Evolutionary conservation across 306 rosid species (phyloP).

Genomic region (Fagus crenata): DNA sequence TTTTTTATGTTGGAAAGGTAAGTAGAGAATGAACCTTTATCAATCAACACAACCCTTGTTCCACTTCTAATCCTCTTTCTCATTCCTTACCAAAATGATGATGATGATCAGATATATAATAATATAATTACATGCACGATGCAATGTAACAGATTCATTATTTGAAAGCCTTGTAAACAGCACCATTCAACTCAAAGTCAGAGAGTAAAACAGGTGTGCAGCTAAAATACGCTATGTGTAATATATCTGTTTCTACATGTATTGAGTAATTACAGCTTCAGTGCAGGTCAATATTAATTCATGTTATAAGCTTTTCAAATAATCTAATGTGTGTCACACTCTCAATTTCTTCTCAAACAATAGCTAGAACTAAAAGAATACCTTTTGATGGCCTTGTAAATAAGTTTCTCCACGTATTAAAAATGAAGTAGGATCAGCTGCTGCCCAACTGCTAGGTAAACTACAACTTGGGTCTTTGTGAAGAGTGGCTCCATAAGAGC

Average conservation of each 20-base stretch:
- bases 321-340: neutral
- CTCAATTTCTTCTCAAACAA: slow-evolving; percentile 1
- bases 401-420: slow-evolving; percentile 73
- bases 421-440: slow-evolving; percentile 79
- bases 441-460: slow-evolving; percentile 66
- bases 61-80: neutral
- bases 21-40: neutral
- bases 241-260: neutral
- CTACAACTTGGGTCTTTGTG: slow-evolving; percentile 56
- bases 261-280: neutral
- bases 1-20: neutral
- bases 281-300: neutral
- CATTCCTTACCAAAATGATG: neutral
- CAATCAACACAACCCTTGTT: neutral
- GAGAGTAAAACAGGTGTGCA: neutral
- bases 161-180: neutral
- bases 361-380: slow-evolving; percentile 28
- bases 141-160: neutral
- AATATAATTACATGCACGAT: neutral
- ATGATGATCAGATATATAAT: neutral
- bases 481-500: slow-evolving; percentile 71
- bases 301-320: slow-evolving; percentile 5
- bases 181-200: neutral
- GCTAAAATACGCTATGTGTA: neutral
- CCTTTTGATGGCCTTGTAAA: slow-evolving; percentile 66